These are phyloP conservation scores for Stenogyne calaminthoides DNA, from an alignment of 305 asterid species.

Conservation along the genomic window DNA sequence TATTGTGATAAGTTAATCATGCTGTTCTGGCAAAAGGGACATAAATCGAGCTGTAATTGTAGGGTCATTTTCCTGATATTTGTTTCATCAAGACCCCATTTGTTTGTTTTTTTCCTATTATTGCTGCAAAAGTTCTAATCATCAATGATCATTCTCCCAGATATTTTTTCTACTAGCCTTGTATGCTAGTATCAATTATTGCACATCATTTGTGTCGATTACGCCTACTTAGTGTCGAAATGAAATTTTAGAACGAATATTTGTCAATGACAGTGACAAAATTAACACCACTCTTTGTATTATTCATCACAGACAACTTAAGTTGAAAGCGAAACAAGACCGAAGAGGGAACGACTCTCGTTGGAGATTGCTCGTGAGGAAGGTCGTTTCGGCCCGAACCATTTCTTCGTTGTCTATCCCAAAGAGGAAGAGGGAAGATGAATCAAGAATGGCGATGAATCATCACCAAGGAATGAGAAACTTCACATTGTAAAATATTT, in stretches of 20 bases:
- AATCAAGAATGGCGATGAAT: slow-evolving; percentile 33
- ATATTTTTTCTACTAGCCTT: slow-evolving; percentile 19
- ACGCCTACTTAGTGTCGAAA: background rate
- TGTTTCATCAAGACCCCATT: slow-evolving; percentile 22
- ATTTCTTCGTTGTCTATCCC: slow-evolving; percentile 56
- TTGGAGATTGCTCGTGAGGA: slow-evolving; percentile 70
- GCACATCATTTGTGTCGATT: background rate
- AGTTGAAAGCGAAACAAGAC: slow-evolving; percentile 54
- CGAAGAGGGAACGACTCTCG: slow-evolving; percentile 46
- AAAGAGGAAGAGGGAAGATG: slow-evolving; percentile 60
- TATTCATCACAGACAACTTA: slow-evolving; percentile 68
- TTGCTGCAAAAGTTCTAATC: background rate
- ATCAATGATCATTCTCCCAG: slow-evolving; percentile 20
- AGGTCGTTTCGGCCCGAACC: slow-evolving; percentile 62
- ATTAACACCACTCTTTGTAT: background rate
- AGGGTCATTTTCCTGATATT: slow-evolving; percentile 22
- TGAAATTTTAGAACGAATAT: background rate
- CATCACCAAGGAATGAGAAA: slow-evolving; percentile 39
- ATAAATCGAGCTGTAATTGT: slow-evolving; percentile 32
- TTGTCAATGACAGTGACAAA: background rate
- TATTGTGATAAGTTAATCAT: slow-evolving; percentile 3
- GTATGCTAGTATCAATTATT: background rate
- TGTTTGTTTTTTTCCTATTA: slow-evolving; percentile 1
- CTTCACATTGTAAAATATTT: slow-evolving; percentile 29
- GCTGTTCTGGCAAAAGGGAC: slow-evolving; percentile 15